Conservation (phyloP, 2,329 filamentous ascomycete genomes). For the Lecanicillium sp. region DNA sequence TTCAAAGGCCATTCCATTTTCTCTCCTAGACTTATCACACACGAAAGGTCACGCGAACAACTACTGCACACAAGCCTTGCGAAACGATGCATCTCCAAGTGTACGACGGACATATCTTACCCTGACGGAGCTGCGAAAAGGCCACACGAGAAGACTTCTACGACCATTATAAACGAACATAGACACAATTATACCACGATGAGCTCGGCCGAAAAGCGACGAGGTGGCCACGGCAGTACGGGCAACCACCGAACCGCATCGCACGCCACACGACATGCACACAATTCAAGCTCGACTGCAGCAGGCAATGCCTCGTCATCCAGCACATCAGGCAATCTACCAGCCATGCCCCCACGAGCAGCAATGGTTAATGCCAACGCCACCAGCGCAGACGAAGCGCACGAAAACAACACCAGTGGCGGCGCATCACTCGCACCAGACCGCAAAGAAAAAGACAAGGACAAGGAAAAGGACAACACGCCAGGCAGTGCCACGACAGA, state of each 20-base stretch:
- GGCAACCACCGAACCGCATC: conserved; percentile 15
- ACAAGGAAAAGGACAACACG: conserved; percentile 14
- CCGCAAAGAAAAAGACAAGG: conserved; percentile 13
- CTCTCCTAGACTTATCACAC: no score
- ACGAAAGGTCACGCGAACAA: background rate
- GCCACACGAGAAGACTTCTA: background rate
- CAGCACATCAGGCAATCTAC: conserved; percentile 22
- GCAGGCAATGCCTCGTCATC: conserved; percentile 17
- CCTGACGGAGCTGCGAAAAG: background rate
- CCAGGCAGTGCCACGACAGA: conserved; percentile 8
- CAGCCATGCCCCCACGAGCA: conserved; percentile 21
- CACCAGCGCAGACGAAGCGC: conserved; percentile 16
- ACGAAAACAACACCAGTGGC: conserved; percentile 14
- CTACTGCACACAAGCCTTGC: background rate
- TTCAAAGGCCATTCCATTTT: no score
- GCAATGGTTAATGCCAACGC: conserved; percentile 17
- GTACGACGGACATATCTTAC: no score
- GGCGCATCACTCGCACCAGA: no score
- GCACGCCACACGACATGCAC: conserved; percentile 3
- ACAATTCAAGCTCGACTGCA: conserved; percentile 9
- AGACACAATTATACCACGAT: conserved; percentile 19
- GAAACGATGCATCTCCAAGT: background rate
- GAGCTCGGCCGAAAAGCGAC: conserved; percentile 37
- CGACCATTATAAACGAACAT: background rate
- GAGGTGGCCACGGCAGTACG: conserved; percentile 16